Percentiles rank a stretch among this genome's conserved stretches.
phyloP scores from a whole-genome alignment of 768 basidiomycete species.

The Suillus americanus region DNA sequence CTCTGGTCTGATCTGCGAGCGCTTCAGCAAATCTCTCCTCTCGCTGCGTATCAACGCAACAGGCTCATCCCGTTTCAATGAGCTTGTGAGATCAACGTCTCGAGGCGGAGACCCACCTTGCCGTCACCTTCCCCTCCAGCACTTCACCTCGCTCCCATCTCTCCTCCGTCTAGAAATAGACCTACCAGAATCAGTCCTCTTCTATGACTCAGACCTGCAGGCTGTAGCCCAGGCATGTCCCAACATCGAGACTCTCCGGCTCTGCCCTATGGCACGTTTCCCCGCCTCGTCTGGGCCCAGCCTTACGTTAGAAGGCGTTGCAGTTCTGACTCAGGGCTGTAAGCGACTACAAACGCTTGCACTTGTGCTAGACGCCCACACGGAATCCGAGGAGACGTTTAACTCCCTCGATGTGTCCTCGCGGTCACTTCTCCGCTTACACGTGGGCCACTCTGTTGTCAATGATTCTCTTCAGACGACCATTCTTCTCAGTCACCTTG shows the following conservation, averaged over 20 bases:
- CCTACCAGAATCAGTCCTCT: constrained; percentile 73
- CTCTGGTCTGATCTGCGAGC: constrained; percentile 59
- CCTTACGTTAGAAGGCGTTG: constrained; percentile 63
- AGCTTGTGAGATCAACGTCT: constrained; percentile 75
- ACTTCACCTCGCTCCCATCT: constrained; percentile 50
- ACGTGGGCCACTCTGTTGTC: constrained; percentile 76
- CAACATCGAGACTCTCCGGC: constrained; percentile 62
- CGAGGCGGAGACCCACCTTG: constrained; percentile 59
- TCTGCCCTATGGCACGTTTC: constrained; percentile 71
- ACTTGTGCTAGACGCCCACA: constrained; percentile 60
- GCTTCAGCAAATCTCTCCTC: constrained; percentile 59
- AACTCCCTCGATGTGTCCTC: constrained; percentile 53
- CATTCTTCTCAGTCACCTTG: constrained; percentile 74
- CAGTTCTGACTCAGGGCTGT: constrained; percentile 58
- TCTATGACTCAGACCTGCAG: constrained; percentile 59
- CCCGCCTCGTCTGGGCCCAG: constrained; percentile 50
- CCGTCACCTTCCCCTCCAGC: constrained; percentile 60
- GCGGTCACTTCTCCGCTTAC: constrained; percentile 64
- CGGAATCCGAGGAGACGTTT: constrained; percentile 45
- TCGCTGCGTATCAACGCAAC: constrained; percentile 63
- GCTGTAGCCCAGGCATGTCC: constrained; percentile 63
- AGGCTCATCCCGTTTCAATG: constrained; percentile 74
- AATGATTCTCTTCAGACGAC: constrained; percentile 67
- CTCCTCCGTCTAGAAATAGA: constrained; percentile 72
- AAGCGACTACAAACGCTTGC: constrained; percentile 62